phyloP scores from a whole-genome alignment of 2,329 filamentous ascomycete genomes.

The Hysterium pulicare region DNA sequence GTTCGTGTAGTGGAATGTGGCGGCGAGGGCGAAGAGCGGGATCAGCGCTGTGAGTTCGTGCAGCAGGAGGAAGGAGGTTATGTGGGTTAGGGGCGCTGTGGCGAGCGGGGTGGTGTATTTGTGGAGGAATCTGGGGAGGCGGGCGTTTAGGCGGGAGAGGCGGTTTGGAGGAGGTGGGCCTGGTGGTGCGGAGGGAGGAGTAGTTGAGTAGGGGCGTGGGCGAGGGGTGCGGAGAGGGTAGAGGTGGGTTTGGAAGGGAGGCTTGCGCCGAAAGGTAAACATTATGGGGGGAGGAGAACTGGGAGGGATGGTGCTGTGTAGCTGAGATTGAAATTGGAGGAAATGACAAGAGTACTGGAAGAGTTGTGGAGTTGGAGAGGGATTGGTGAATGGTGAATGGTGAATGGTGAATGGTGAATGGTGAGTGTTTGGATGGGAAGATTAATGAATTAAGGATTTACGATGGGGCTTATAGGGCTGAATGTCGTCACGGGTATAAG shows the following conservation, averaged over 20 bases:
- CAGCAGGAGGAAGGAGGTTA: constrained; percentile 80
- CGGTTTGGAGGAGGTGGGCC: constrained; percentile 4
- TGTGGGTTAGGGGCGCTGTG: constrained; percentile 74
- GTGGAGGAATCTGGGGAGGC: constrained; percentile 62
- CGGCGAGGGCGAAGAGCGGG: constrained; percentile 72
- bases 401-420: too few species aligned
- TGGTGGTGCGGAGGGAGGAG: neutral
- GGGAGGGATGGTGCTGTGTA: too few species aligned
- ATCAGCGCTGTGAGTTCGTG: constrained; percentile 89
- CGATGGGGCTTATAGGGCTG: too few species aligned
- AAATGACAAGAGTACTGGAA: too few species aligned
- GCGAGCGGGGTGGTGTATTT: constrained; percentile 68
- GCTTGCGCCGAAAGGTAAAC: neutral
- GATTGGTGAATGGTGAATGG: too few species aligned
- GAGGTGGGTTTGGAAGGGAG: neutral
- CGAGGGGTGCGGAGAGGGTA: too few species aligned
- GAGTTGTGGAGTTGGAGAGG: too few species aligned
- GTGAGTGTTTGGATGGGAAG: too few species aligned
- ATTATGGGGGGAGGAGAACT: too few species aligned
- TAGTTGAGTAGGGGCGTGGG: neutral
- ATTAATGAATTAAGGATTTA: too few species aligned
- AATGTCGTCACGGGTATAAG: too few species aligned
- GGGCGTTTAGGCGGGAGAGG: constrained; percentile 16
- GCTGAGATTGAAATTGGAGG: too few species aligned
- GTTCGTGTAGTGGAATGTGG: constrained; percentile 73